Base-by-base conservation (phyloP, 352 stramenopile species). In the Pythium grandisporangium region DNA sequence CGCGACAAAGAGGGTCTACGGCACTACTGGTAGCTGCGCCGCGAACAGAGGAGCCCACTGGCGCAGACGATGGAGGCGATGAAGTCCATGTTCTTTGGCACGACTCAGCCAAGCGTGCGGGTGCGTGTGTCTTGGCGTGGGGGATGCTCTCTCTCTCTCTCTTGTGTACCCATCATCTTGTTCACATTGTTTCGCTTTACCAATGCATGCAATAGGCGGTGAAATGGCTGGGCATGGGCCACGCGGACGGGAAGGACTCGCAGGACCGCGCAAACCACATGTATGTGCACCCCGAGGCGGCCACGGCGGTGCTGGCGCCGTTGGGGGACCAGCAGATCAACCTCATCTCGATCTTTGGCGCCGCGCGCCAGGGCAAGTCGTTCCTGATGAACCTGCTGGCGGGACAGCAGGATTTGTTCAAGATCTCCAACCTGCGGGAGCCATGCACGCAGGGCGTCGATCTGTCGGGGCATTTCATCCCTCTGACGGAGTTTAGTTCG, bases 341-440 rank as follows among this genome's bases (percentile, higher is more conserved):
- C 51, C 58, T 93, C 35, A 88, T 93, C 46, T 81, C 71, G 33
- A 90, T 93, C 53, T 93, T 93, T 38, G 80, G 80, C 11, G 80
- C 80, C 5, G 80, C 80, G 30, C 63, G 80, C 16, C 80, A 93
- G 47, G 79, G 80, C 42, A 93, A 93, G 45, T 85, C 68, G 14
- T 93, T 93, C 51, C 54, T 93, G 16, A 93, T 93, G 80, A 93
- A 93, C 37, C 51, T 93, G 32, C 61, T 93, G 40, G 75, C 80
- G 17, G 77, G 87, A 48, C 74, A 93, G 52, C 74, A 93, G 49
- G 80, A 91, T 35, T 35, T 91, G 23, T 93, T 93, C 56, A 83
- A 86, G 54, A 93, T 93, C 47, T 93, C 80, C 3, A 93, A 93
- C 46, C 51, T 88, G 25, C 68, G 78, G 3, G 80, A 93, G 55